These are phyloP conservation scores for Melastoma candidum DNA, from an alignment of 441 rosid species.

Conservation along the genomic window DNA sequence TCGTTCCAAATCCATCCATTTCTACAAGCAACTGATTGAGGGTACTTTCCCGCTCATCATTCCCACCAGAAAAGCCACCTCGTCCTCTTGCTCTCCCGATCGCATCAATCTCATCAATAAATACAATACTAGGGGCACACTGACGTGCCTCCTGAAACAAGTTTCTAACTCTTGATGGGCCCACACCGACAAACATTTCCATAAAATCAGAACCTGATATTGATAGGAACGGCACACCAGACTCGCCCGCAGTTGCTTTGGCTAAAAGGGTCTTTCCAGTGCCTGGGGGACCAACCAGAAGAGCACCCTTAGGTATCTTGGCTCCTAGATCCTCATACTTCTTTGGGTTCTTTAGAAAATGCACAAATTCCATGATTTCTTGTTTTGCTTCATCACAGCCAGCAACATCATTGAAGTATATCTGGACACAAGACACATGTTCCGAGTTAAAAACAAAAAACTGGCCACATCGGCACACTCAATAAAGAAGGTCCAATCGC, in stretches of 20 bases:
- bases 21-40: constrained; percentile 60
- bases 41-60: constrained; percentile 75
- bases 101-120: constrained; percentile 73
- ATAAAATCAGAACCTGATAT: constrained; percentile 74
- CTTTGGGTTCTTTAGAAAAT: constrained; percentile 64
- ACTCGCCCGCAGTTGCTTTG: constrained; percentile 79
- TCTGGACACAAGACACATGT: constrained; percentile 21
- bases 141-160: constrained; percentile 75
- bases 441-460: too few species aligned
- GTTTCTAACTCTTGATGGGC: constrained; percentile 70
- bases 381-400: constrained; percentile 81
- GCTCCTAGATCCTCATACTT: constrained; percentile 73
- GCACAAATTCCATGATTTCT: constrained; percentile 78
- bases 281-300: constrained; percentile 71
- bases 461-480: too few species aligned
- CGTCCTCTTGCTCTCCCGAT: constrained; percentile 79
- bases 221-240: constrained; percentile 64
- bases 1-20: constrained; percentile 78
- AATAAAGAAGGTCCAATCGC: too few species aligned
- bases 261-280: constrained; percentile 76
- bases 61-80: constrained; percentile 56
- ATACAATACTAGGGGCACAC: constrained; percentile 59
- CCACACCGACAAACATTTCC: constrained; percentile 89
- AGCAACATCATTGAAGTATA: constrained; percentile 63
- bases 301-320: constrained; percentile 66